phyloP scores from a whole-genome alignment of 352 stramenopile species.

The Phytophthora kernoviae region DNA sequence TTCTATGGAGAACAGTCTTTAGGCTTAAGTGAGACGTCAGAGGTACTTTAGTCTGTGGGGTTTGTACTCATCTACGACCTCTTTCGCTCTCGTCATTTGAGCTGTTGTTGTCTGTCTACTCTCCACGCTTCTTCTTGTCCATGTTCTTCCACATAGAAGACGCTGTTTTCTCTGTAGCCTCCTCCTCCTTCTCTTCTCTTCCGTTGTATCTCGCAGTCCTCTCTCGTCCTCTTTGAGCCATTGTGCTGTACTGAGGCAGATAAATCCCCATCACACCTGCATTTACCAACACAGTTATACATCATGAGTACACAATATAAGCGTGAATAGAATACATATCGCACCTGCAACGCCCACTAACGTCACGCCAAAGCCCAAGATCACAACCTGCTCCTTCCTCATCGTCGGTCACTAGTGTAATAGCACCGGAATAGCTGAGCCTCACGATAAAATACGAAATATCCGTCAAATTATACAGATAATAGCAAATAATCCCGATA shows the following conservation, averaged over 20 bases:
- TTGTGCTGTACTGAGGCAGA: conserved; percentile 48
- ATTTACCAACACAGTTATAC: neutral
- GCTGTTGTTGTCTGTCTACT: conserved; percentile 15
- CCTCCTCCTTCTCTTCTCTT: conserved; percentile 17
- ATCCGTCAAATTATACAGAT: too few species aligned
- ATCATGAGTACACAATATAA: neutral
- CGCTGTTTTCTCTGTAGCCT: conserved; percentile 17
- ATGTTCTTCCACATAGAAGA: conserved; percentile 61
- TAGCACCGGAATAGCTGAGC: neutral
- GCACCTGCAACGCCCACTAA: conserved; percentile 38
- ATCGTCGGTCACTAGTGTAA: conserved; percentile 11
- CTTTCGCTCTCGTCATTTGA: neutral
- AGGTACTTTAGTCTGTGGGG: too few species aligned
- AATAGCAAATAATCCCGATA: too few species aligned
- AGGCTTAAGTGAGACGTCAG: too few species aligned
- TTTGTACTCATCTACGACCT: too few species aligned
- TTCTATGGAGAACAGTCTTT: conserved; percentile 29
- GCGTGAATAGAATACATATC: neutral
- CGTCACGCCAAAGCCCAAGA: conserved; percentile 41
- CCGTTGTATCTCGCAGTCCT: conserved; percentile 27
- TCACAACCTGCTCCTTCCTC: conserved; percentile 34
- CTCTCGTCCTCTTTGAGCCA: conserved; percentile 44
- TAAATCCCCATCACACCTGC: conserved; percentile 41
- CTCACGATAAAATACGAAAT: neutral
- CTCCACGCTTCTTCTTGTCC: conserved; percentile 35